Conservation (phyloP, 108 stramenopile genomes). For the Mayamaea pseudoterrestris region DNA sequence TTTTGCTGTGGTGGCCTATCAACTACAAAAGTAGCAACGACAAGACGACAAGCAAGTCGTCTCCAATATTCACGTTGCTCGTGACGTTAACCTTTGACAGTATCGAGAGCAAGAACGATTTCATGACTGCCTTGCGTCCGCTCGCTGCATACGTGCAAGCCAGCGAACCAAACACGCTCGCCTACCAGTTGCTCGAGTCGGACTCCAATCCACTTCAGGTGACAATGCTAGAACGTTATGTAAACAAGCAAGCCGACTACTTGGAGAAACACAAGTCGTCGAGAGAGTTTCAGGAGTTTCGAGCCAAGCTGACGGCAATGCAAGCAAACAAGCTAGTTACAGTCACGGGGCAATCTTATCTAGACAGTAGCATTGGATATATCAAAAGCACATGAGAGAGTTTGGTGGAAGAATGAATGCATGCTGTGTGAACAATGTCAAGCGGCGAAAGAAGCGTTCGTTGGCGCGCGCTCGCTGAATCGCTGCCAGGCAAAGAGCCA, state of each 20-base stretch:
- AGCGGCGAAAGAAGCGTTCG: too few species aligned
- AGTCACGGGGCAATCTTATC: conserved; percentile 41
- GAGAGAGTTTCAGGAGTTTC: conserved; percentile 37
- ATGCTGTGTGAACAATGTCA: too few species aligned
- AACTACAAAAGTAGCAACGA: too few species aligned
- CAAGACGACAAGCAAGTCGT: too few species aligned
- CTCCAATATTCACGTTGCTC: conserved; percentile 29
- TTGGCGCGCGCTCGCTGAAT: too few species aligned
- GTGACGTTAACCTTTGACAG: conserved; percentile 18
- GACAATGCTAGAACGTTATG: conserved; percentile 47
- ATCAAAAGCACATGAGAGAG: too few species aligned
- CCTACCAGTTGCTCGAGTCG: conserved; percentile 45
- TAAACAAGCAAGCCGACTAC: conserved; percentile 50
- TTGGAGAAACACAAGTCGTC: conserved; percentile 36
- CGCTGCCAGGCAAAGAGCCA: too few species aligned
- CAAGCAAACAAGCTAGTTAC: conserved; percentile 33
- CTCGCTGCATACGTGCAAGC: conserved; percentile 7
- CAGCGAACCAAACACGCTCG: conserved; percentile 27
- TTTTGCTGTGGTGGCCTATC: too few species aligned
- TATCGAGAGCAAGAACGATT: conserved; percentile 13
- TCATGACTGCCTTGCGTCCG: conserved; percentile 12
- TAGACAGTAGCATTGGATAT: conserved; percentile 34
- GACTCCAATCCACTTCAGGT: conserved; percentile 45
- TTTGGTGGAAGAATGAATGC: too few species aligned
- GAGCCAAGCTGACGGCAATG: conserved; percentile 41